Evolutionary conservation across 2,329 filamentous ascomycete species (phyloP).

Genomic region (Balansia obtecta): DNA sequence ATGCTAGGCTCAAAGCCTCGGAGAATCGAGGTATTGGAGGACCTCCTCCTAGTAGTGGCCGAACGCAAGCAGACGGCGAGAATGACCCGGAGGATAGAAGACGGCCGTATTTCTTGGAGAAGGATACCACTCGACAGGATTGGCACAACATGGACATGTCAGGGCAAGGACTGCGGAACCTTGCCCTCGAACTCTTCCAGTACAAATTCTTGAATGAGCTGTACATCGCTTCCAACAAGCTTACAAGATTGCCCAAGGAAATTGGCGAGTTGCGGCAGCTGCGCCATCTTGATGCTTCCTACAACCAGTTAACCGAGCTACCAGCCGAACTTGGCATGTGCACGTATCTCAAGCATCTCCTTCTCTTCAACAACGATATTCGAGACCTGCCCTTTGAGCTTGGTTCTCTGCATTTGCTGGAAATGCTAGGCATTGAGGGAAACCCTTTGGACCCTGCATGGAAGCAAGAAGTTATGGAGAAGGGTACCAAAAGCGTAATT

Average conservation of each 20-base stretch:
- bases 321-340: constrained; percentile 95
- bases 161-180: constrained; percentile 81
- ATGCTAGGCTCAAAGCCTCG: constrained; percentile 57
- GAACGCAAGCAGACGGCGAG: constrained; percentile 35
- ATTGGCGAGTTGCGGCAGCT: constrained; percentile 77
- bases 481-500: constrained; percentile 77
- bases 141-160: constrained; percentile 93
- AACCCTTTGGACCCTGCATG: constrained; percentile 69
- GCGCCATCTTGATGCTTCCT: constrained; percentile 73
- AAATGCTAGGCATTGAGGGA: constrained; percentile 83
- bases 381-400: constrained; percentile 72
- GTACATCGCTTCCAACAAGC: constrained; percentile 87
- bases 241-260: constrained; percentile 63
- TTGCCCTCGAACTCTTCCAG: constrained; percentile 68
- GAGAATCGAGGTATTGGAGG: constrained; percentile 56
- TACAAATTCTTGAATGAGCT: constrained; percentile 87
- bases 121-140: constrained; percentile 58
- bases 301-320: constrained; percentile 71
- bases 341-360: constrained; percentile 73
- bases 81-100: constrained; percentile 44
- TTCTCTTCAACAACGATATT: constrained; percentile 86
- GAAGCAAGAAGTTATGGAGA: constrained; percentile 74
- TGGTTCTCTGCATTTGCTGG: constrained; percentile 77
- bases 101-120: constrained; percentile 53
- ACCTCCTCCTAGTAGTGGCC: constrained; percentile 36